Base-by-base conservation (phyloP, 495 filamentous ascomycete species). In the Hypoxylon subgilvum region DNA sequence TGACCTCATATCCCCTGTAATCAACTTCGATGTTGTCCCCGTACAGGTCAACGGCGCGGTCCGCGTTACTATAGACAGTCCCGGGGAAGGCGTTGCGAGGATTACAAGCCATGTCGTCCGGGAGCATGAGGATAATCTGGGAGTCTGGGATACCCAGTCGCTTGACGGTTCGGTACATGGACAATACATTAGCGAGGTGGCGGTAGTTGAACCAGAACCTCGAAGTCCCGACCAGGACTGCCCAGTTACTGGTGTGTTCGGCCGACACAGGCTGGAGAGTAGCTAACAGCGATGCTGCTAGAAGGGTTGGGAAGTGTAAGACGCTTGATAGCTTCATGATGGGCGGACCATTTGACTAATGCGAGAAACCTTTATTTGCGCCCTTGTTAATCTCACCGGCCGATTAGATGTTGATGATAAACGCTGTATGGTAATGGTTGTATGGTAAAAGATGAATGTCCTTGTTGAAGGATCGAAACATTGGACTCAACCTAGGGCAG, bases 131-230 rank as follows among this genome's bases (percentile, higher is more conserved):
- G 71, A 98, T 97, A 73, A 98, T 98, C 69, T 98, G 95, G 14
- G 91, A 96, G 73, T 98, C 94, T 39, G 94, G 94, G 63, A 98
- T 98, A 42, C 94, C 94, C 32, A 98, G 86, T 14, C 94, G 89
- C 77, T 98, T 98, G 49, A 98, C 94, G 63, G 95, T 97, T 65
- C 94, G 91, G 79, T 98, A 98, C 44, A 98, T 84, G 43, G 94
- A 97, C 43, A 98, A 86, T 43, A 96, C 92, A 79, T 98, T 98
- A 68, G 95, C 93, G 30, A 98, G 86, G 69, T 98, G 94, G 34
- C 94, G 89, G 77, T 98, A 98, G 77, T 98, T 98, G 84, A 98
- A 98, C 94, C 94, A 98, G 79, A 98, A 98, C 51, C 94, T 88
- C 6, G 95, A 97, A n/a, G 94, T 98, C 38, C 88, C 92, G 28